Evolutionary conservation across 2,329 filamentous ascomycete genomes (phyloP).

Genomic region (Seiridium unicorne): DNA sequence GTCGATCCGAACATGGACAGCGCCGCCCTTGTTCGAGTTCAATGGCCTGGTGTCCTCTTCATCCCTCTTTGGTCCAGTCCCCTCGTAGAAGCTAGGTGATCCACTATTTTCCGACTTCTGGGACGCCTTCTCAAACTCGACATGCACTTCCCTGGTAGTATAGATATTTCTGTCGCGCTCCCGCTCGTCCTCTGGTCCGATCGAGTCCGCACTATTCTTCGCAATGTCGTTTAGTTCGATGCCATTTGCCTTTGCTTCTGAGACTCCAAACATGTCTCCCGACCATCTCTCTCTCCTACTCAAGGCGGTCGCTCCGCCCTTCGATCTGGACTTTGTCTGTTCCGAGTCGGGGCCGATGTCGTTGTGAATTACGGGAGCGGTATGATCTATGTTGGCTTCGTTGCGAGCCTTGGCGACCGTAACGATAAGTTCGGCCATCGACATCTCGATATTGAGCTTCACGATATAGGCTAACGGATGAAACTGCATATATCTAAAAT

Average conservation of each 20-base stretch:
- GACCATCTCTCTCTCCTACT: neutral
- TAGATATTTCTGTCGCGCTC: constrained; percentile 1
- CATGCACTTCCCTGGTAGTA: neutral
- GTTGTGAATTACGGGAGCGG: neutral
- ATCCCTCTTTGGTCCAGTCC: neutral
- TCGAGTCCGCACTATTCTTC: neutral
- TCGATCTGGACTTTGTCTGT: neutral
- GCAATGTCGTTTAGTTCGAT: constrained; percentile 1
- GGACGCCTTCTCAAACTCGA: neutral
- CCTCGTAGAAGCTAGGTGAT: neutral
- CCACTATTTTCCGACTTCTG: neutral
- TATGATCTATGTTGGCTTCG: neutral
- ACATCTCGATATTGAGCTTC: constrained; percentile 53
- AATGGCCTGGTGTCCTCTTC: neutral
- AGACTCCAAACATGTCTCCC: neutral
- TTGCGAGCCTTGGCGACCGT: constrained; percentile 15
- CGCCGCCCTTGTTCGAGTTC: neutral
- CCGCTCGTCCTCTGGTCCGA: neutral
- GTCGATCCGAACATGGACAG: neutral
- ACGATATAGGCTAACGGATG: constrained; percentile 52
- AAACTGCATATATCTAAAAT: constrained; percentile 43
- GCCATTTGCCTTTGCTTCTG: neutral
- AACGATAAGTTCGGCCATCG: constrained; percentile 50
- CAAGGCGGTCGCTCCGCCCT: neutral
- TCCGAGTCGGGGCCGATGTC: neutral